phyloP scores from a whole-genome alignment of 139 green algal species.

The Asterochloris sp. region DNA sequence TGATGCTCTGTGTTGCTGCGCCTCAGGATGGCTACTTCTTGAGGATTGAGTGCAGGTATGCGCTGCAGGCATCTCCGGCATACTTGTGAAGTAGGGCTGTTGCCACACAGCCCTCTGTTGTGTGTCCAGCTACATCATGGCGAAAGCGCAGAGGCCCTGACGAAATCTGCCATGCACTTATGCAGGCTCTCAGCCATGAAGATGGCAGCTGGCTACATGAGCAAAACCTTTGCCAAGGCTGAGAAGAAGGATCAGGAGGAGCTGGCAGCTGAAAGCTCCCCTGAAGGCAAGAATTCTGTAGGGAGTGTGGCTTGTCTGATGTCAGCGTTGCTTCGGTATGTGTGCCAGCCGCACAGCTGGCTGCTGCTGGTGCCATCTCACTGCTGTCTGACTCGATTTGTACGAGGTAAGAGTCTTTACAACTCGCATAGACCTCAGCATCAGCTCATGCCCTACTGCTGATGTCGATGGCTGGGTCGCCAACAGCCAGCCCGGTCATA shows the following conservation, averaged over 20 bases:
- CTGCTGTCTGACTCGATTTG: neutral
- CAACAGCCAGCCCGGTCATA: neutral
- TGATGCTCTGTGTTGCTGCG: too few species aligned
- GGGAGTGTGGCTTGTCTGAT: neutral
- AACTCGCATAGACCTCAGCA: neutral
- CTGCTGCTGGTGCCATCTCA: neutral
- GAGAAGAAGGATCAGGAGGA: conserved; percentile 4
- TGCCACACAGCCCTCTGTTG: too few species aligned
- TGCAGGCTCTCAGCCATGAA: conserved; percentile 14
- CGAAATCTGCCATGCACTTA: too few species aligned
- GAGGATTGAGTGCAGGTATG: too few species aligned
- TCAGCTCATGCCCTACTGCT: too few species aligned
- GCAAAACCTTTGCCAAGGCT: conserved; percentile 12
- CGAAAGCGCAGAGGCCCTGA: too few species aligned
- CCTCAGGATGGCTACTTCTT: too few species aligned
- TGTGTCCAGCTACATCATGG: too few species aligned
- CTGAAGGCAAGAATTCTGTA: neutral
- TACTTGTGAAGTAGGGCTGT: too few species aligned
- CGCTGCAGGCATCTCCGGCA: too few species aligned
- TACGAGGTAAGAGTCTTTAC: neutral
- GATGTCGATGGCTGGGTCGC: neutral
- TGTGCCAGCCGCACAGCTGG: neutral
- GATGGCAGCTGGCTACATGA: conserved; percentile 12
- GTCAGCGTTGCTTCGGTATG: too few species aligned
- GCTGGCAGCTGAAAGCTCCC: neutral